Percentiles rank a stretch among this genome's conserved stretches.
These are phyloP conservation scores for Globisporangium apiculatum DNA, from an alignment of 352 stramenopile genomes.

Conservation along the genomic window DNA sequence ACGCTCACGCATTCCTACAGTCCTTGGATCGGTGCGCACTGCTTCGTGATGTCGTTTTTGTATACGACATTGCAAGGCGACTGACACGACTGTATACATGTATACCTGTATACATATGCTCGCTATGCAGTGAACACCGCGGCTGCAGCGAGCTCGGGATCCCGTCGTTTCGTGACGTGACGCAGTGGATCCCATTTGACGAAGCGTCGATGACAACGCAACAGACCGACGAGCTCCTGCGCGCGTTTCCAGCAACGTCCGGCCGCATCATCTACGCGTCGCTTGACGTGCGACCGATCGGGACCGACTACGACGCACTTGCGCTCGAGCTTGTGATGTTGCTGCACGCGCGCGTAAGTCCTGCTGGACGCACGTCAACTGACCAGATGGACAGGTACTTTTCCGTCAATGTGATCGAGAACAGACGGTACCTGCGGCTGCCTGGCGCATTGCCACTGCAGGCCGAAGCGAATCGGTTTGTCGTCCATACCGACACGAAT, in stretches of 20 bases:
- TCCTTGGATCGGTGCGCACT: slow-evolving; percentile 31
- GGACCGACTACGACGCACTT: background rate
- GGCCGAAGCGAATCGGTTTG: slow-evolving; percentile 43
- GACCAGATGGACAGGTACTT: slow-evolving; percentile 45
- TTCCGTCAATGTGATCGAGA: slow-evolving; percentile 2
- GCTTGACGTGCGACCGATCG: slow-evolving; percentile 36
- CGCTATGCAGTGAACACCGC: slow-evolving; percentile 33
- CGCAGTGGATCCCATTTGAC: slow-evolving; percentile 42
- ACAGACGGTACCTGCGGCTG: slow-evolving; percentile 17
- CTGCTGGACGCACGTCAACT: background rate
- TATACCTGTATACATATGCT: background rate
- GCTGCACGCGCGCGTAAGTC: slow-evolving; percentile 15
- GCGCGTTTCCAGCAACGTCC: slow-evolving; percentile 27
- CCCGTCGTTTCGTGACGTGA: slow-evolving; percentile 21
- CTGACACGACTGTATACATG: too few species aligned
- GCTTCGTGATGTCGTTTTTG: background rate
- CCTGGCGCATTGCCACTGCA: slow-evolving; percentile 50
- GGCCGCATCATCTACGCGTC: slow-evolving; percentile 35
- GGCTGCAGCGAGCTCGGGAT: slow-evolving; percentile 39
- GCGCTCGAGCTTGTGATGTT: slow-evolving; percentile 30
- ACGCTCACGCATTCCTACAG: slow-evolving; percentile 33
- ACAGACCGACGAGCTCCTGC: slow-evolving; percentile 29
- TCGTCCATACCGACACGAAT: slow-evolving; percentile 17
- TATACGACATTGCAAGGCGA: too few species aligned
- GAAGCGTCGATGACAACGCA: slow-evolving; percentile 3